These are phyloP conservation scores for Wallacemonas collosoma DNA, from an alignment of 208 protist species.

Conservation along the genomic window DNA sequence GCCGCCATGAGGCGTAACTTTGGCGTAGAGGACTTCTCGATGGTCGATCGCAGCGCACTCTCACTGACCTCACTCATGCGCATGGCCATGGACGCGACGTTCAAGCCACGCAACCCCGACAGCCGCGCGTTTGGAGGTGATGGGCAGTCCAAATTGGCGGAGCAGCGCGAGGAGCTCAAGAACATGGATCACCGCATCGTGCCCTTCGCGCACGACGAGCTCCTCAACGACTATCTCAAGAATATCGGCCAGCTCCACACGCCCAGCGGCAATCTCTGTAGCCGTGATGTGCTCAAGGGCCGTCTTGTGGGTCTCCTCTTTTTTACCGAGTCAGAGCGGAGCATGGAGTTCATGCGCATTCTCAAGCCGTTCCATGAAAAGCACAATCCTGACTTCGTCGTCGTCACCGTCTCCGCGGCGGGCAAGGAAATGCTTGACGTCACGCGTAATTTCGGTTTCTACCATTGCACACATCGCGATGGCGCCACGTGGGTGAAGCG, in stretches of 20 bases:
- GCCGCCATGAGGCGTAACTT: slow-evolving; percentile 46
- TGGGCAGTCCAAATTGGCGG: slow-evolving; percentile 47
- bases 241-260: slow-evolving; percentile 51
- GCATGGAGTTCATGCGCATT: slow-evolving; percentile 61
- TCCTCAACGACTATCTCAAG: slow-evolving; percentile 72
- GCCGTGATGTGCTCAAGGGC: slow-evolving; percentile 62
- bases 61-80: slow-evolving; percentile 54
- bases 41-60: slow-evolving; percentile 51
- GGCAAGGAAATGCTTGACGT: slow-evolving; percentile 74
- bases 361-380: slow-evolving; percentile 49
- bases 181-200: slow-evolving; percentile 66
- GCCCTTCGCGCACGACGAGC: slow-evolving; percentile 61
- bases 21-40: slow-evolving; percentile 58
- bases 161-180: slow-evolving; percentile 77
- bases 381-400: slow-evolving; percentile 73
- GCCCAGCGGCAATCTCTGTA: slow-evolving; percentile 50
- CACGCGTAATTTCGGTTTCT: slow-evolving; percentile 74
- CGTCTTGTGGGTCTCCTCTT: slow-evolving; percentile 78
- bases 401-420: slow-evolving; percentile 66
- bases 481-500: slow-evolving; percentile 75
- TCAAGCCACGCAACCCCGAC: slow-evolving; percentile 69
- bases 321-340: slow-evolving; percentile 79
- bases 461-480: slow-evolving; percentile 73
- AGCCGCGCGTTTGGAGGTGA: slow-evolving; percentile 68
- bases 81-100: slow-evolving; percentile 59